Evolutionary conservation across 2,329 filamentous ascomycete genomes (phyloP), one percentile per base, ranked within the genome.

Genomic region (Dactylellina haptotyla): DNA sequence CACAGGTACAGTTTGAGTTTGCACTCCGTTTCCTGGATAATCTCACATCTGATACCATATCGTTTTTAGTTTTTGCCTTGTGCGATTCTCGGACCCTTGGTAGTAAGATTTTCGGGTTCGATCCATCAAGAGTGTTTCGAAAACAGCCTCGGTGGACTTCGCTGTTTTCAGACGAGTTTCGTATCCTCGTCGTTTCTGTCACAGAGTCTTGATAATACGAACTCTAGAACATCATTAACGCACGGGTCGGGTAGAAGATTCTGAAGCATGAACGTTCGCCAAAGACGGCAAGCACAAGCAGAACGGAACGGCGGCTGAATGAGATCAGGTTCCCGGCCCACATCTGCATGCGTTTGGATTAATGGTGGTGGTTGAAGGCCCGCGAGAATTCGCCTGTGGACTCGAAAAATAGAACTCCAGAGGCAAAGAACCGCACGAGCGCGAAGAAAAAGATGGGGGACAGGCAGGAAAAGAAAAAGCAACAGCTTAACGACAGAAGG

Each of bases 281-380:
- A 72, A 64, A 72, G 59, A 72, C 67, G 67, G 67, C 67, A 72
- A 59, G 67, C 67, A 54, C 43, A 61, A 58, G 48, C 64, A 65
- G 58, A 34, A 54, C 48, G 59, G 53, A 65, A 71, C 57, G 66
- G 66, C 66, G 66, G 66, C 58, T 63, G 66, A 70, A 70, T 62
- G 46, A 69, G 54, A 69, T 63, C 51, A 57, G 37, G 57, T 71
- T 63, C 65, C 66, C 66, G 51, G 50, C 57, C 66, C 57, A 70
- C 57, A 66, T 12, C n/a, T 34, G 43, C 45, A 59, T 58, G 53
- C 63, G 50, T 43, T 66, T 28, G 6, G 30, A 41, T 26, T 34
- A 34, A 41, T 16, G 6, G 37, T 56, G 61, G 37, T 64, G 16
- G 26, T 46, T 23, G 51, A 45, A 39, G 34, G 25, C 14, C 23